Evolutionary conservation across 495 filamentous ascomycete genomes (phyloP).

Genomic region (Lentithecium fluviatile): DNA sequence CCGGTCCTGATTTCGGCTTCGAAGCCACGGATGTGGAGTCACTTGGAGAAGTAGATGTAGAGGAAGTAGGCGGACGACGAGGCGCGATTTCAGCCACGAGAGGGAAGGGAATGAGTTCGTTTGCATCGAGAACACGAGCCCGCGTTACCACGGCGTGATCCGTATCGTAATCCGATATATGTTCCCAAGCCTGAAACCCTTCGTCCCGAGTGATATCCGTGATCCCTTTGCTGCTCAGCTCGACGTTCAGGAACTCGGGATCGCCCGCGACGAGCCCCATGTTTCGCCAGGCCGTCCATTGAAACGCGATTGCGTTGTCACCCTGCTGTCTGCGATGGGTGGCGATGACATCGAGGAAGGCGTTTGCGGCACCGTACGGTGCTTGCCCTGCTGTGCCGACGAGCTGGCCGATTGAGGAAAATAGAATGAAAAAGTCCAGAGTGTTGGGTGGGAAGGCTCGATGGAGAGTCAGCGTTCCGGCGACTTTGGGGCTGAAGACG

Average conservation of each 20-base stretch:
- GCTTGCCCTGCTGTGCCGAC: conserved; percentile 44
- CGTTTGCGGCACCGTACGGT: conserved; percentile 44
- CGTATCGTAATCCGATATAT: conserved; percentile 41
- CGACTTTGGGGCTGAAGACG: conserved; percentile 48
- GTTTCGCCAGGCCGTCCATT: conserved; percentile 50
- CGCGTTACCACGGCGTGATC: conserved; percentile 46
- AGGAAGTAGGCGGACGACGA: conserved; percentile 20
- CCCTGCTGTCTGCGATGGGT: conserved; percentile 38
- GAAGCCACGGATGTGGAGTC: too few species aligned
- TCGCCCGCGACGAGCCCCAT: conserved; percentile 44
- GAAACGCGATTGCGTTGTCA: conserved; percentile 46
- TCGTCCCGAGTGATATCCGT: conserved; percentile 47
- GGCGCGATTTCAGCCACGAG: conserved; percentile 43
- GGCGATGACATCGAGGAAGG: conserved; percentile 46
- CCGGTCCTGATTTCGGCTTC: conserved; percentile 31
- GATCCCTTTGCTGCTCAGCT: conserved; percentile 48
- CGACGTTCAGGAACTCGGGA: conserved; percentile 47
- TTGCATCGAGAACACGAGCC: conserved; percentile 31
- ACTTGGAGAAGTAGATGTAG: conserved; percentile 4
- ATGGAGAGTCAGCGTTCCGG: conserved; percentile 46
- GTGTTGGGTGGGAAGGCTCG: conserved; percentile 37
- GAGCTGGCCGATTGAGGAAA: conserved; percentile 46
- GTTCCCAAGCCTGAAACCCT: conserved; percentile 47
- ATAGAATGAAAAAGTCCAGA: conserved; percentile 45
- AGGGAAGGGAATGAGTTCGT: conserved; percentile 35